Percentiles rank a stretch among this genome's conserved stretches.
These are phyloP conservation scores for Circinella minor DNA, from an alignment of 371 early-diverging fungal species.

Conservation along the genomic window DNA sequence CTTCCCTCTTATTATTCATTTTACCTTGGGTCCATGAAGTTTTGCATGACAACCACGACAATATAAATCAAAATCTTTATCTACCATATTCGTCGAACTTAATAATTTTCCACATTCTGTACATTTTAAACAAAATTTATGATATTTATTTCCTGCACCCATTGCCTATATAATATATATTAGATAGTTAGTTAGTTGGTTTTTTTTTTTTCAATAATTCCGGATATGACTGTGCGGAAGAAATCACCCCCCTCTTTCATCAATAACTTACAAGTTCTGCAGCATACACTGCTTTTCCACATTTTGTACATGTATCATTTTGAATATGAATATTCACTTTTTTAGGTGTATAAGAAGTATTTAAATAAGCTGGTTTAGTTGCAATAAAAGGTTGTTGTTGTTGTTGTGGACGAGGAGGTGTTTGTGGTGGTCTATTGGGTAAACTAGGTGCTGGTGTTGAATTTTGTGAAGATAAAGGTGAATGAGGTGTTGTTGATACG, in stretches of 20 bases:
- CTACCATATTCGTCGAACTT: constrained; percentile 55
- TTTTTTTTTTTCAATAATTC: no score
- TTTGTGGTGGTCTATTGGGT: constrained; percentile 3
- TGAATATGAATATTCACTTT: constrained; percentile 41
- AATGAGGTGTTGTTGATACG: neutral
- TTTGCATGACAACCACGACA: constrained; percentile 54
- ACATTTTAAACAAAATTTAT: constrained; percentile 50
- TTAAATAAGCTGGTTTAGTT: constrained; percentile 21
- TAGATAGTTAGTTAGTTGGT: neutral
- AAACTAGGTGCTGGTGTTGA: neutral
- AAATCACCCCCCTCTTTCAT: no score
- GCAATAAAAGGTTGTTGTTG: neutral
- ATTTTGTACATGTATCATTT: constrained; percentile 48
- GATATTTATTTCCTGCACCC: constrained; percentile 56
- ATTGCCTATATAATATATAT: constrained; percentile 22
- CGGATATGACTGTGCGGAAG: no score
- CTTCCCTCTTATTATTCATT: neutral
- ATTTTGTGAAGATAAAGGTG: neutral
- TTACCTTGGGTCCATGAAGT: constrained; percentile 49
- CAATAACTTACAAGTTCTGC: constrained; percentile 40
- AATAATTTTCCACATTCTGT: constrained; percentile 46
- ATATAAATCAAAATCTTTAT: constrained; percentile 47
- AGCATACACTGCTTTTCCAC: constrained; percentile 53
- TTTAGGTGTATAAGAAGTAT: constrained; percentile 47
- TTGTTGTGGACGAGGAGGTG: constrained; percentile 6